These are phyloP conservation scores for Macrocybe gigantea DNA, from an alignment of 768 basidiomycete species.

Conservation along the genomic window DNA sequence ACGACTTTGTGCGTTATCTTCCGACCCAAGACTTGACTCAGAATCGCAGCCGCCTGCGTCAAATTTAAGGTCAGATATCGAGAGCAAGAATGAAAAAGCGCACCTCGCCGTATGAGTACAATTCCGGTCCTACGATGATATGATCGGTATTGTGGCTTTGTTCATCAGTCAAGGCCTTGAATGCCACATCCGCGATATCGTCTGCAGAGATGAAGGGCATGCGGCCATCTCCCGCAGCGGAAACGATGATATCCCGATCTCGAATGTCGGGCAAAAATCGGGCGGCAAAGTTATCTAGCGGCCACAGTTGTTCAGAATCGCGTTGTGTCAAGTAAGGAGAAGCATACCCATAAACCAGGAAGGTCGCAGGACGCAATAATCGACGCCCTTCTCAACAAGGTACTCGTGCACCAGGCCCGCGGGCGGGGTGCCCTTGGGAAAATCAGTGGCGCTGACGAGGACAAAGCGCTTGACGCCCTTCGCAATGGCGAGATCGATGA, in stretches of 20 bases:
- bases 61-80: neutral
- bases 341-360: constrained; percentile 31
- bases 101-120: constrained; percentile 10
- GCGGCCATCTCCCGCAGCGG: constrained; percentile 15
- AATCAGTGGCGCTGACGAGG: constrained; percentile 18
- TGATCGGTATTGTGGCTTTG: constrained; percentile 3
- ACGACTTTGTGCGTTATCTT: constrained; percentile 15
- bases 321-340: too few relatives aligned
- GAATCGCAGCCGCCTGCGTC: constrained; percentile 13
- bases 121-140: constrained; percentile 20
- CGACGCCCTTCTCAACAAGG: constrained; percentile 18
- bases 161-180: constrained; percentile 14
- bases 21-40: constrained; percentile 15
- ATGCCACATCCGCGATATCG: constrained; percentile 22
- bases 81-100: neutral
- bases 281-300: constrained; percentile 23
- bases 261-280: constrained; percentile 15
- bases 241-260: constrained; percentile 16
- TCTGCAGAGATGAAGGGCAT: constrained; percentile 19
- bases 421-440: constrained; percentile 15
- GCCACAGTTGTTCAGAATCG: too few relatives aligned
- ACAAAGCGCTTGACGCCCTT: constrained; percentile 29
- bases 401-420: constrained; percentile 29
- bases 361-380: constrained; percentile 21
- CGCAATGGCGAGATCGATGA: constrained; percentile 24